Evolutionary conservation across 2,329 filamentous ascomycete species (phyloP), one percentile per base, ranked within the genome.

Genomic region (Claviceps maximensis): DNA sequence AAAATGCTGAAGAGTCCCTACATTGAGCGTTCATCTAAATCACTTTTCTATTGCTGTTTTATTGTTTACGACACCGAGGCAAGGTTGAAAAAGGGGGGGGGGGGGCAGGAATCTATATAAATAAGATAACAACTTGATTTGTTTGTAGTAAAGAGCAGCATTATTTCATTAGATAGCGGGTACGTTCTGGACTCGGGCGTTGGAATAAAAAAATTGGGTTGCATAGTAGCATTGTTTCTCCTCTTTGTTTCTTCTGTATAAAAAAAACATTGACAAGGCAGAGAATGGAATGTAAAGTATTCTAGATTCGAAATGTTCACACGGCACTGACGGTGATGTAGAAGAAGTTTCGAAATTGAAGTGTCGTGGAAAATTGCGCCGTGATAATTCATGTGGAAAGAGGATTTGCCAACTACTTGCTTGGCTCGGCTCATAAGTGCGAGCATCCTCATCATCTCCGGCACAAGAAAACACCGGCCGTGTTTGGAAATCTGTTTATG

Each of bases 181-280:
- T n/a, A 54, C 25, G 47, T 33, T 27, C 33, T 47, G 51, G 56
- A 51, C 51, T 42, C 47, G 29, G 57, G 55, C 55, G 54, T 57
- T 58, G 57, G 54, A 55, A 57, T 53, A 46, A 48, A 57, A 46
- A 29, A n/a, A n/a, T n/a, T 25, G 47, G 53, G 40, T 41, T 33
- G 40, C 40, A 49, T 41, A 7, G 25, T 47, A 15, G 9, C 46
- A 47, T 31, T 47, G 4, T 47, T 49, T 47, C 38, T 41, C 38
- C 3, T 21, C n/a, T 29, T 29, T 29, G 4, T 29, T 29, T 29
- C 27, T 29, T 33, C 12, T 33, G n/a, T n/a, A n/a, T n/a, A n/a
- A n/a, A n/a, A n/a, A n/a, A n/a, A n/a, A n/a, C n/a, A n/a, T n/a
- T n/a, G n/a, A n/a, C n/a, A n/a, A n/a, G n/a, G n/a, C n/a, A n/a